Conservation (phyloP, 2,329 filamentous ascomycete genomes). For the Stenocarpella maydis region DNA sequence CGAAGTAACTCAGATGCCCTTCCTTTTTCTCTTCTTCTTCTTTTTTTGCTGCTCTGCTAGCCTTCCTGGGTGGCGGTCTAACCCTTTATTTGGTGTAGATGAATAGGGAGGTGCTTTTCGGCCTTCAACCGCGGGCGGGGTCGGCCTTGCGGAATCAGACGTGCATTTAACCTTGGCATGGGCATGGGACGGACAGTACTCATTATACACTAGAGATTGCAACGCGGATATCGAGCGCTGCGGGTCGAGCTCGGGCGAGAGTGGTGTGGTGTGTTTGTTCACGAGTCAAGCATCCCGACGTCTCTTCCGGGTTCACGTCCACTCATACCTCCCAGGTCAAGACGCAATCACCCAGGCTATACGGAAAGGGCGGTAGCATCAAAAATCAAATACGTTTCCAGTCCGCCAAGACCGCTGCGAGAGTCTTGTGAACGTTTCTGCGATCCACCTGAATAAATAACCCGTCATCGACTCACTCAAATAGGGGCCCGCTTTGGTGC, state of each 20-base stretch:
- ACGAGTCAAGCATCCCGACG: neutral
- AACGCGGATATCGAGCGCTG: conserved; percentile 16
- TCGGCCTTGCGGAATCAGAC: conserved; percentile 4
- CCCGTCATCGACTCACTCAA: neutral
- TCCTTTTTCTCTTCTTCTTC: too few relatives aligned
- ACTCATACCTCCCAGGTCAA: neutral
- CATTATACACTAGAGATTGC: conserved; percentile 6
- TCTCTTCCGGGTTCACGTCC: neutral
- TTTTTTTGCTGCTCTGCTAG: too few relatives aligned
- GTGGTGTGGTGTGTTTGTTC: conserved; percentile 5
- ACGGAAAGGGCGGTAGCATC: neutral
- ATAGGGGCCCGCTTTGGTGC: neutral
- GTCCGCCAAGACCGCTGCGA: too few relatives aligned
- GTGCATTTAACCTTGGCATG: conserved; percentile 2
- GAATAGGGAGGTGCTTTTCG: too few relatives aligned
- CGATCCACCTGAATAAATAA: neutral
- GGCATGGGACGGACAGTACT: conserved; percentile 12
- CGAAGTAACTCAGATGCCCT: too few relatives aligned
- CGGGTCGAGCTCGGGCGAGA: conserved; percentile 7
- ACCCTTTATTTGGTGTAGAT: too few relatives aligned
- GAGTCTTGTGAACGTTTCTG: neutral
- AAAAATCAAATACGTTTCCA: neutral
- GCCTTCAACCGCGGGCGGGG: too few relatives aligned
- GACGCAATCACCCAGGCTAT: neutral
- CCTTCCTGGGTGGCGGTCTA: too few relatives aligned